Evolutionary conservation across 805 yeast genomes (phyloP), one percentile per base, ranked within the genome.

Genomic region (Metschnikowia dekortorum): DNA sequence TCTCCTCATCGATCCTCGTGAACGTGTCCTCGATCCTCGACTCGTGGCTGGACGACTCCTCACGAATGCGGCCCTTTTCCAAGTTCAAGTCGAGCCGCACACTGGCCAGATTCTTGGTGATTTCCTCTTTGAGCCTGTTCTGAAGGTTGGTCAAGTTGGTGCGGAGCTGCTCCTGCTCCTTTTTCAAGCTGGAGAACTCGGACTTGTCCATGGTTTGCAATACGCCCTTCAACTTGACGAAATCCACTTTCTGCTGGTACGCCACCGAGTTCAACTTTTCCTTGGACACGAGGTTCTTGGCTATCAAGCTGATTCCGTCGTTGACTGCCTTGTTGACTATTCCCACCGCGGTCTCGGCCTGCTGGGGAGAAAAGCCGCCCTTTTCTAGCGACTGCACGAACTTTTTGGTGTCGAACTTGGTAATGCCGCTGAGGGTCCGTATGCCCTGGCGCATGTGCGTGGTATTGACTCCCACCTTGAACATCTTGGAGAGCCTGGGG

Each of bases 161-260:
- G 48, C 85, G 77, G 34, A 94, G 75, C 47, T 89, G 77, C 60
- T 92, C 98, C 62, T 88, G 92, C 64, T 94, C 97, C 61, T 85
- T 87, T 60, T 85, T 84, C 53, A 92, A 78, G 46, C 82, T 81
- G 51, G 87, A 84, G 62, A 88, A 87, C 61, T 94, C 98, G 29
- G 89, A 79, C 63, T 84, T 83, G 69, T 94, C 98, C 67, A 89
- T 81, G 45, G 89, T 83, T 60, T 89, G 91, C 39, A 94, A 76
- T 65, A 92, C 98, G 32, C 96, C 96, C 62, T 91, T 85, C 53
- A 94, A 78, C 63, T 92, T 92, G 36, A 97, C 94, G 75, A 94
- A 92, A 64, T 94, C 98, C 32, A 94, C 97, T 60, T 92, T 89
- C 61, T 94, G 98, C 65, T 92, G 96, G 67, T 94, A 94, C 3